phyloP scores from a whole-genome alignment of 192 early-diverging fungal species.

The Rhizophagus clarus region DNA sequence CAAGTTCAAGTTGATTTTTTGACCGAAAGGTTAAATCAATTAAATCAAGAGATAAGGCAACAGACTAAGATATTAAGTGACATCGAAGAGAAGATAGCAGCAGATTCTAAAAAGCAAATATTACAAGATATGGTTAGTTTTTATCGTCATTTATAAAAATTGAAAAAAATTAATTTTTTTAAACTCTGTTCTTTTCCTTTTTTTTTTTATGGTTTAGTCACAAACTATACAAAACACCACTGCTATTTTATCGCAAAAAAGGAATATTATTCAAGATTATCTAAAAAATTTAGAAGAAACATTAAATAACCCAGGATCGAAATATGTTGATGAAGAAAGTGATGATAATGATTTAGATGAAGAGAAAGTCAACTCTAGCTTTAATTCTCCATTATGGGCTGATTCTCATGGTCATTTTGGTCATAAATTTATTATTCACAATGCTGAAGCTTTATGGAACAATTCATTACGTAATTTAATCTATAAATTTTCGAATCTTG shows the following conservation, averaged over 20 bases:
- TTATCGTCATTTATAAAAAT: conserved; percentile 12
- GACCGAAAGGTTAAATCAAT: conserved; percentile 53
- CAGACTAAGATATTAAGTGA: conserved; percentile 52
- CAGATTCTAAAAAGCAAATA: conserved; percentile 46
- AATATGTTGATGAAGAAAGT: neutral
- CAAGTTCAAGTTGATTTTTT: conserved; percentile 60
- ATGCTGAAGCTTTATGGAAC: conserved; percentile 85
- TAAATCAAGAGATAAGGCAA: conserved; percentile 58
- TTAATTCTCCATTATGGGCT: conserved; percentile 37
- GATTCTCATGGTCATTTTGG: conserved; percentile 56
- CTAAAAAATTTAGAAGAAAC: conserved; percentile 31
- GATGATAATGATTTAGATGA: neutral
- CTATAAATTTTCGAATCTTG: conserved; percentile 74
- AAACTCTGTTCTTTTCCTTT: neutral
- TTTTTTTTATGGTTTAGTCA: conserved; percentile 42
- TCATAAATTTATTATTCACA: conserved; percentile 81
- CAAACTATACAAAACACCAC: conserved; percentile 58
- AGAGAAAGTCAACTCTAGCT: neutral
- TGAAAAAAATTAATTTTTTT: neutral
- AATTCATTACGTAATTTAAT: conserved; percentile 79
- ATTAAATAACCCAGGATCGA: neutral
- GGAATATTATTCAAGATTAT: conserved; percentile 51
- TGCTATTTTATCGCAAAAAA: conserved; percentile 62
- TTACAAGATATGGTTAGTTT: conserved; percentile 42
- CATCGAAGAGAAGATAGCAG: conserved; percentile 46